Evolutionary conservation across 164 flowering plant species (phyloP), one percentile per base, ranked within the genome.

Genomic region (Malania oleifera): DNA sequence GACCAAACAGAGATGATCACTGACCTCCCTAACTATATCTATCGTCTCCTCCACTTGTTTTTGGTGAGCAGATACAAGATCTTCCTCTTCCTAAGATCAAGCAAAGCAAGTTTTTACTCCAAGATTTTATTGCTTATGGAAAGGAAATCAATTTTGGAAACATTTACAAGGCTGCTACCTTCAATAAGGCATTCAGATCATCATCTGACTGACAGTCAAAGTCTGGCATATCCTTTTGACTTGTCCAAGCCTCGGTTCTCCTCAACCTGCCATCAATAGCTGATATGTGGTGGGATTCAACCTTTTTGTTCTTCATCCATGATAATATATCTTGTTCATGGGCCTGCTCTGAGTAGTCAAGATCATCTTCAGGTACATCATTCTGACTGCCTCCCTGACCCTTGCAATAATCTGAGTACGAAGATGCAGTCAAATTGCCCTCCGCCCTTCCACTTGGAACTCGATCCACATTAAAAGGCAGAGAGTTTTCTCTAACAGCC

Each of bases 31-130:
- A 46, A 88, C 88, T 56, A 83, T 84, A 60, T 82, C 79, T 24
- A 88, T 80, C 2, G 91, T 85, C 49, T 82, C 86, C 70, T 85
- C 96, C 53, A 88, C 91, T 67, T 72, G 82, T 69, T 62, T 79
- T 17, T 88, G 58, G 44, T 88, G 89, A 54, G 89, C 89, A 77
- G 58, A 68, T 22, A 88, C 86, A 70, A 88, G 85, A 68, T 82
- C 84, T 58, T 83, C 89, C 72, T 88, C 93, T 67, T 85, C 90
- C 90, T 85, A 58, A 43, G 34, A 75, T n/a, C 46, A 66, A 20
- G 1, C 13, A 60, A 8, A 31, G 7, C 24, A 45, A 12, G 19
- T 1, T 6, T 51, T 46, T 18, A 52, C 25, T 28, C 15, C n/a
- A 31, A 23, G 40, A 35, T 15, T 6, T 44, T 60, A 62, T 37